Conservation (phyloP, 2,329 filamentous ascomycete species). For the Monosporascus ibericus region DNA sequence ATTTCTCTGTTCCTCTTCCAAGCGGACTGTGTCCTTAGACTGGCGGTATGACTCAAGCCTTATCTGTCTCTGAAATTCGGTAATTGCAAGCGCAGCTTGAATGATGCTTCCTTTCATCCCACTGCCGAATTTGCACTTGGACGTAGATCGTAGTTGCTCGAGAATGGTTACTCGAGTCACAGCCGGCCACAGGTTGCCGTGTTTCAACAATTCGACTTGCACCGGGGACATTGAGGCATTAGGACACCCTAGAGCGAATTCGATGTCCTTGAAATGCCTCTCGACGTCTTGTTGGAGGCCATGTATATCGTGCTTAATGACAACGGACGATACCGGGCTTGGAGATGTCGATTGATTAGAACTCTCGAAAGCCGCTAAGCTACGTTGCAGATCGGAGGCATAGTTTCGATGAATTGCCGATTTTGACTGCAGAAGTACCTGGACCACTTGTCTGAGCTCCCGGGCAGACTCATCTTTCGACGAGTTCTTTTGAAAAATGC, state of each 20-base stretch:
- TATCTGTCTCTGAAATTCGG: constrained; percentile 36
- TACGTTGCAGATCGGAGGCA: constrained; percentile 21
- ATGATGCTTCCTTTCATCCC: constrained; percentile 35
- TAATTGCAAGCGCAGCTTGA: constrained; percentile 35
- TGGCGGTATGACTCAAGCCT: constrained; percentile 32
- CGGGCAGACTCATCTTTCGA: neutral
- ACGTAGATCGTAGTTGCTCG: constrained; percentile 36
- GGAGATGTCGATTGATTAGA: constrained; percentile 1
- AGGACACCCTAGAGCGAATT: constrained; percentile 3
- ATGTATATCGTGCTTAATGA: constrained; percentile 1
- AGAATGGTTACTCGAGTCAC: constrained; percentile 38
- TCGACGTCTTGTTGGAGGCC: constrained; percentile 3
- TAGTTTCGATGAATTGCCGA: constrained; percentile 32
- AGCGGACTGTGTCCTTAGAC: constrained; percentile 19
- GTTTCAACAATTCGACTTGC: constrained; percentile 34
- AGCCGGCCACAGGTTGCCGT: constrained; percentile 39
- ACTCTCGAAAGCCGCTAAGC: constrained; percentile 16
- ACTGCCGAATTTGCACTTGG: constrained; percentile 20
- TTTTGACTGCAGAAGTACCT: constrained; percentile 18
- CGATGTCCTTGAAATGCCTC: constrained; percentile 3
- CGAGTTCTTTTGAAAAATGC: neutral
- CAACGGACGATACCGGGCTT: neutral
- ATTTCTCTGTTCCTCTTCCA: constrained; percentile 38
- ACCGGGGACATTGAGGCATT: constrained; percentile 2
- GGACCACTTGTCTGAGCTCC: constrained; percentile 28